Conservation (phyloP, 2,329 filamentous ascomycete species). For the Pleurostoma richardsiae region DNA sequence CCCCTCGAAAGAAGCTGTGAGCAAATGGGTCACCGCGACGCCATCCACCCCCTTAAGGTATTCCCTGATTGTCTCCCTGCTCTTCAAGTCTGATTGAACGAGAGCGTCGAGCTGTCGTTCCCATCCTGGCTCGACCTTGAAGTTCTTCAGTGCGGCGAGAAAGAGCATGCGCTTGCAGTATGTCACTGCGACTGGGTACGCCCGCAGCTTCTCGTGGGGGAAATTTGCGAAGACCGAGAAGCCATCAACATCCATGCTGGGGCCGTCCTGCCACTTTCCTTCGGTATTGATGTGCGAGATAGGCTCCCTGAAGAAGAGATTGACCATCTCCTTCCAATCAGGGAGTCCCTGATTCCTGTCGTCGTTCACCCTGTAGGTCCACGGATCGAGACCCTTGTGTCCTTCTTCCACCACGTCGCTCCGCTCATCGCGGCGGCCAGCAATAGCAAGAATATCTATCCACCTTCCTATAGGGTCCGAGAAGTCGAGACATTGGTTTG, state of each 20-base stretch:
- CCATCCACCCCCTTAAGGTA: slow-evolving; percentile 42
- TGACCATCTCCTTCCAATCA: slow-evolving; percentile 46
- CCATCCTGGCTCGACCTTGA: slow-evolving; percentile 74
- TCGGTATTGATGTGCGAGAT: slow-evolving; percentile 17
- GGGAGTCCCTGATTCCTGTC: slow-evolving; percentile 36
- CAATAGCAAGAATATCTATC: slow-evolving; percentile 81
- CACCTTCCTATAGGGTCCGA: slow-evolving; percentile 74
- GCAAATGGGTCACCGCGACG: slow-evolving; percentile 33
- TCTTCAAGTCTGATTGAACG: slow-evolving; percentile 63
- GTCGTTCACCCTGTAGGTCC: slow-evolving; percentile 43
- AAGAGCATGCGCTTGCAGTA: slow-evolving; percentile 58
- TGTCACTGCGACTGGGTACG: slow-evolving; percentile 64
- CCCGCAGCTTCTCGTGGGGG: slow-evolving; percentile 37
- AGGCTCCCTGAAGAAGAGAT: slow-evolving; percentile 39
- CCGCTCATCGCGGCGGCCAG: slow-evolving; percentile 60
- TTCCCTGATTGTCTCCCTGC: slow-evolving; percentile 51
- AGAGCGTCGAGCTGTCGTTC: slow-evolving; percentile 71
- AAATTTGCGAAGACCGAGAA: slow-evolving; percentile 41
- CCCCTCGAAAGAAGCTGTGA: slow-evolving; percentile 53
- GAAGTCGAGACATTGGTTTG: slow-evolving; percentile 81
- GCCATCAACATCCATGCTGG: slow-evolving; percentile 31
- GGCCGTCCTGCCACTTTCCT: slow-evolving; percentile 13
- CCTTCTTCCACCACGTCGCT: slow-evolving; percentile 88
- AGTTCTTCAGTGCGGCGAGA: slow-evolving; percentile 38
- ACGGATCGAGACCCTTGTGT: slow-evolving; percentile 74